Conservation (phyloP, 2,329 filamentous ascomycete genomes). For the Penicillium capsulatum region DNA sequence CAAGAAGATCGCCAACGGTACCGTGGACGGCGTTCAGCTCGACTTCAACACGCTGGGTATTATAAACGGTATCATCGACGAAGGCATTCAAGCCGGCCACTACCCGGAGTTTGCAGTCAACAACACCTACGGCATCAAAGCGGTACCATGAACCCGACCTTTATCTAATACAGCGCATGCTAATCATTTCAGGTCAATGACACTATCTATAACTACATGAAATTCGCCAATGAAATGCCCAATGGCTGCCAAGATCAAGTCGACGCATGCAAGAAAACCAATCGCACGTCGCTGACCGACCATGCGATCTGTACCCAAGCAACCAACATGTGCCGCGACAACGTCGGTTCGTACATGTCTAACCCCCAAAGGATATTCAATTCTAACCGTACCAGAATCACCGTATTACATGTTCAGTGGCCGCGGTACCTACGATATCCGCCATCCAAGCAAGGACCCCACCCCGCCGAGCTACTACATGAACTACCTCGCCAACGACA, state of each 20-base stretch:
- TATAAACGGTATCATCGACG: conserved; percentile 55
- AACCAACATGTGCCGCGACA: conserved; percentile 51
- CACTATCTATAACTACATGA: conserved; percentile 57
- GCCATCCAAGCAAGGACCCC: conserved; percentile 54
- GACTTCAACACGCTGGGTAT: conserved; percentile 54
- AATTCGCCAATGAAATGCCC: conserved; percentile 58
- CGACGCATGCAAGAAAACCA: conserved; percentile 60
- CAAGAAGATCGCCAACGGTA: conserved; percentile 50
- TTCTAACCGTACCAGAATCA: conserved; percentile 35
- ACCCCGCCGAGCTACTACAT: conserved; percentile 60
- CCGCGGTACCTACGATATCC: conserved; percentile 59
- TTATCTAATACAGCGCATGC: background rate
- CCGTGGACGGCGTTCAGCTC: conserved; percentile 46
- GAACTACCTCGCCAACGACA: conserved; percentile 61
- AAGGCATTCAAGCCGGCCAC: conserved; percentile 47
- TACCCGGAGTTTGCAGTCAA: conserved; percentile 53
- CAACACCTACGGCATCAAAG: conserved; percentile 54
- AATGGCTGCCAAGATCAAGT: conserved; percentile 60
- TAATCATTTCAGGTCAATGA: conserved; percentile 46
- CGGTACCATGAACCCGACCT: conserved; percentile 17
- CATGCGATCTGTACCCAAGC: conserved; percentile 53
- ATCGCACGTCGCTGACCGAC: conserved; percentile 54
- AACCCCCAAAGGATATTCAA: too few relatives aligned
- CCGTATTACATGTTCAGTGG: conserved; percentile 54
- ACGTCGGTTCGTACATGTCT: conserved; percentile 51